Conservation (phyloP, 805 yeast genomes). For the Grigorovia jiainica region DNA sequence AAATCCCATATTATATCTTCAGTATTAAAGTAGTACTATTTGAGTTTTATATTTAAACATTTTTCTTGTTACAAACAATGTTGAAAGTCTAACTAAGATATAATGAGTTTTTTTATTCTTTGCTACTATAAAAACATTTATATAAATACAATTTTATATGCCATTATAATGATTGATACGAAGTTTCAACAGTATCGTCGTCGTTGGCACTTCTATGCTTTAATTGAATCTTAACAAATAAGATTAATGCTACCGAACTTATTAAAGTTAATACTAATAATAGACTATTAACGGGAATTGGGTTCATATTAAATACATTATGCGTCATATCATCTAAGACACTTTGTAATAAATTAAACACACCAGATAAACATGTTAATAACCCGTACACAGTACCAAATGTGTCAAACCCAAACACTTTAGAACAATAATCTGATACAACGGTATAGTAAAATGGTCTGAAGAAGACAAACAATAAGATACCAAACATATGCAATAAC, state of each 20-base stretch:
- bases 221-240: slow-evolving; percentile 3
- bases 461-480: slow-evolving; percentile 63
- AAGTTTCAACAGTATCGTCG: background rate
- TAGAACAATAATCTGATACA: slow-evolving; percentile 83
- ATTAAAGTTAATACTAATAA: slow-evolving; percentile 47
- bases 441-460: slow-evolving; percentile 92
- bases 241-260: slow-evolving; percentile 6
- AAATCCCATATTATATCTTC: no score
- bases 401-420: slow-evolving; percentile 85
- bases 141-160: no score
- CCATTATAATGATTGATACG: background rate
- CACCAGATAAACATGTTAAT: slow-evolving; percentile 71
- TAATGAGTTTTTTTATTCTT: background rate
- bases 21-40: no score
- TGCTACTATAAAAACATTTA: no score
- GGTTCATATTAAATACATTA: slow-evolving; percentile 57
- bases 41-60: no score
- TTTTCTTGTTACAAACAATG: no score
- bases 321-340: slow-evolving; percentile 65
- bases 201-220: background rate
- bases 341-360: slow-evolving; percentile 68
- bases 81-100: background rate
- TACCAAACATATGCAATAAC: slow-evolving; percentile 54
- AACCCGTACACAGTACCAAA: slow-evolving; percentile 90
- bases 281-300: slow-evolving; percentile 61